Base-by-base conservation (phyloP, 805 yeast genomes). In the Wickerhamomyces rabaulensis region DNA sequence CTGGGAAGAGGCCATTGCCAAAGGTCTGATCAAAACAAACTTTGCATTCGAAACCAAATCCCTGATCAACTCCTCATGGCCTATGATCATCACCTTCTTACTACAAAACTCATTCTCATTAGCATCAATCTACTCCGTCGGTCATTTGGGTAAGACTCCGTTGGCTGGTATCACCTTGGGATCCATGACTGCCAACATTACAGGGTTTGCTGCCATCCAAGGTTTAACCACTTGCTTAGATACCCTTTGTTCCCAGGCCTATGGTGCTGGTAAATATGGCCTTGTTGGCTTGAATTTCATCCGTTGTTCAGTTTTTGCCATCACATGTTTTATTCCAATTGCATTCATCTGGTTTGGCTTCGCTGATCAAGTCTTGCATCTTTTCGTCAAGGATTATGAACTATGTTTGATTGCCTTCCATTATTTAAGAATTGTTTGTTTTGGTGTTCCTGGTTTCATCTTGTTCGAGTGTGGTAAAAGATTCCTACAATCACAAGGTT, bases 151-250 rank as follows among this genome's bases (percentile, higher is more conserved):
- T 20, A 85, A 86, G 40, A 74, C 76, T 23, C 87, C 87, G 60
- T 71, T 87, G 41, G 94, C 92, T 1, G 95, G 95, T 1, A 90
- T 87, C 9, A 83, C 92, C 0, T 68, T 87, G 61, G 94, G 89
- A 1, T 76, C 88, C 1, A 87, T 87, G 90, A 87, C 95, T 3
- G 87, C 90, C 1, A 83, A 83, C 52, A 85, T 87, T 48, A 83
- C 94, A 1, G 63, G 62, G 2, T 80, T 84, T 52, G 91, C 95
- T 0, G 76, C 87, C 38, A 80, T 87, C 51, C 92, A 86, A 62
- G 96, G 95, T 21, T 76, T 87, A 42, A 82, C 94, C 0, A 87
- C 95, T 0, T 84, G 91, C 49, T 69, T 87, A 46, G 96, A 87
- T 61, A 87, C 95, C 0, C 69, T 87, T 39, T 86, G 94, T 54